phyloP scores from a whole-genome alignment of 2,329 filamentous ascomycete species.

The Colletotrichum horii region DNA sequence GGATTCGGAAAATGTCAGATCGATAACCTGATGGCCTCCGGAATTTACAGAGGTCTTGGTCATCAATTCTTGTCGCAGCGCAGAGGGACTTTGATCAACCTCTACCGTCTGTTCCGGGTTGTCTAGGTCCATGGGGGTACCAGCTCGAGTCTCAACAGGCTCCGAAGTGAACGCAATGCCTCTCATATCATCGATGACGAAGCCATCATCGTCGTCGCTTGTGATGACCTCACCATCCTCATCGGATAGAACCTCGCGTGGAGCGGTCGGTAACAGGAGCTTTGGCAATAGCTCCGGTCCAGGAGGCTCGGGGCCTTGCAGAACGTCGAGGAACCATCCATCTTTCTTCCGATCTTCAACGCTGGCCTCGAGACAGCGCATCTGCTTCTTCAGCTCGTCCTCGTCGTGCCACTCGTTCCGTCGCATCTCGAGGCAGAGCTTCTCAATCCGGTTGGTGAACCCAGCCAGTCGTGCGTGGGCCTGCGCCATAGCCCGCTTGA shows the following conservation, averaged over 20 bases:
- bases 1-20: conserved; percentile 14
- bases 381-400: conserved; percentile 58
- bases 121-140: conserved; percentile 8
- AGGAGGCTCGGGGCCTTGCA: conserved; percentile 48
- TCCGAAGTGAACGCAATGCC: not conserved
- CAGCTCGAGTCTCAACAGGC: not conserved
- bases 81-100: not conserved
- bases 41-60: not conserved
- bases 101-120: not conserved
- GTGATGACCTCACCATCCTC: conserved; percentile 57
- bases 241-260: conserved; percentile 22
- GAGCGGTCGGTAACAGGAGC: conserved; percentile 30
- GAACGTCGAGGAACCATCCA: conserved; percentile 53
- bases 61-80: not conserved
- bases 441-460: conserved; percentile 59
- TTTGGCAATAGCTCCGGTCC: conserved; percentile 33
- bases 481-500: conserved; percentile 45
- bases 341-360: conserved; percentile 65
- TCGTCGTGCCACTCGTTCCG: conserved; percentile 56
- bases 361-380: conserved; percentile 66
- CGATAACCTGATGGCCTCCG: not conserved
- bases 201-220: conserved; percentile 52
- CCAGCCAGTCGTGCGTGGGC: conserved; percentile 46
- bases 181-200: conserved; percentile 48
- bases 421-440: conserved; percentile 58